Evolutionary conservation across 805 yeast species (phyloP), one percentile per base, ranked within the genome.

Genomic region (Vanderwaltozyma polyspora): DNA sequence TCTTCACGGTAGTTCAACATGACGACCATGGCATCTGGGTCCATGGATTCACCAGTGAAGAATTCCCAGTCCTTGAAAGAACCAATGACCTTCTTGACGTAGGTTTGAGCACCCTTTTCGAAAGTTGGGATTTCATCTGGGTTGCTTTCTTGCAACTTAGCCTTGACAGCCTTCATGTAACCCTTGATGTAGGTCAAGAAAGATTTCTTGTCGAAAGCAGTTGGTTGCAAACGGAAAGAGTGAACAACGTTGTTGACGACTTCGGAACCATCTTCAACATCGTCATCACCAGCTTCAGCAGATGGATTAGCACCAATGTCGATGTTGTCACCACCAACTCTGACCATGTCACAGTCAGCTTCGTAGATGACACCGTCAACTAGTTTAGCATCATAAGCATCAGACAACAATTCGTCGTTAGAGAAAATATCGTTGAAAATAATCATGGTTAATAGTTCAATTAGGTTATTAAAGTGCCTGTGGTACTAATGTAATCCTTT

Each of bases 271-370:
- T 82, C 94, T 56, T 85, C 97, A 34, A 76, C 62, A 39, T 67
- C 87, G 25, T 81, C 95, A 36, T 61, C 85, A 63, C 70, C 96
- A 52, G 72, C 97, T 71, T 91, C 98, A 51, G 97, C 96, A 57
- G 95, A 85, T 61, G 98, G 96, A 80, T 91, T 91, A 59, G 95
- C 98, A 71, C 98, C 98, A 66, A 91, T 91, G 67, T 91, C 97
- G 55, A 91, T 77, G 62, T 91, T 91, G 58, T 76, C 96, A 62
- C 85, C 82, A 64, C 75, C 78, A 57, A 91, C 85, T 57, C 71
- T 79, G 66, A 91, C 76, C 91, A 86, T 78, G 57, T 74, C 70
- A 71, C 96, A 86, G 79, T 91, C 84, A 50, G 94, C 97, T 74
- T 91, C 98, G 75, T 73, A 84, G 64, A 91, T 85, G 57, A 73